These are phyloP conservation scores for Kurtzmaniella quercitrusa DNA, from an alignment of 1,139 yeast genomes.

Conservation along the genomic window DNA sequence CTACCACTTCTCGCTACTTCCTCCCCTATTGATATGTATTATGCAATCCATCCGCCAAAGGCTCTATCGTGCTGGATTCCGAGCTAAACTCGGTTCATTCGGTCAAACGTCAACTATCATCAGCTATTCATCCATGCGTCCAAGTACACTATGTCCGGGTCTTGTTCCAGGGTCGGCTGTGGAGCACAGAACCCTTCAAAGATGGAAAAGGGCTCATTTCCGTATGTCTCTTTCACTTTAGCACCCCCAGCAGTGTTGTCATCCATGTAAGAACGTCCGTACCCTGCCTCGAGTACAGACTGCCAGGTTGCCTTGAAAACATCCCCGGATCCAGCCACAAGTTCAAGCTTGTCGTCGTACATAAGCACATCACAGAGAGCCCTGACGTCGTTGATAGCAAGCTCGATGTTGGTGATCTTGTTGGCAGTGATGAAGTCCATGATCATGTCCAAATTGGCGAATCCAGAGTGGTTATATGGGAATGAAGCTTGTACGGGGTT, in stretches of 20 bases:
- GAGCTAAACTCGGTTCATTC: too few relatives aligned
- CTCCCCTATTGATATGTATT: not conserved
- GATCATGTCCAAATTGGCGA: constrained; percentile 68
- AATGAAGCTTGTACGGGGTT: constrained; percentile 36
- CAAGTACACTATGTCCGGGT: constrained; percentile 34
- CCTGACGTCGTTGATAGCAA: constrained; percentile 69
- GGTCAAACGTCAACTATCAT: not conserved
- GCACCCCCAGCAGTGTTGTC: constrained; percentile 13
- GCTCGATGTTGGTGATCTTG: constrained; percentile 78
- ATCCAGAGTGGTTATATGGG: constrained; percentile 54
- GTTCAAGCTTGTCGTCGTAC: constrained; percentile 81
- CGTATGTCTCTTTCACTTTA: constrained; percentile 11
- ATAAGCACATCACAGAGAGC: constrained; percentile 84
- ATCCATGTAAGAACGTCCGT: constrained; percentile 39
- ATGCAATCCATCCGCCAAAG: not conserved
- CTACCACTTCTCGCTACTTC: not conserved
- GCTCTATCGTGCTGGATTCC: not conserved
- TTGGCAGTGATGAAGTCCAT: constrained; percentile 70
- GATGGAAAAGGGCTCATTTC: constrained; percentile 24
- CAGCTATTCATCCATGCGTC: constrained; percentile 37
- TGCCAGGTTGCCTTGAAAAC: constrained; percentile 59
- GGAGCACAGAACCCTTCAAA: constrained; percentile 33
- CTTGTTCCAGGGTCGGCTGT: constrained; percentile 28
- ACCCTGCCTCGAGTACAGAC: constrained; percentile 59
- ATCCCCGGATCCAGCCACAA: constrained; percentile 42